These are phyloP conservation scores for Pseudogymnoascus sp. DNA, from an alignment of 2,329 filamentous ascomycete genomes.

Conservation along the genomic window DNA sequence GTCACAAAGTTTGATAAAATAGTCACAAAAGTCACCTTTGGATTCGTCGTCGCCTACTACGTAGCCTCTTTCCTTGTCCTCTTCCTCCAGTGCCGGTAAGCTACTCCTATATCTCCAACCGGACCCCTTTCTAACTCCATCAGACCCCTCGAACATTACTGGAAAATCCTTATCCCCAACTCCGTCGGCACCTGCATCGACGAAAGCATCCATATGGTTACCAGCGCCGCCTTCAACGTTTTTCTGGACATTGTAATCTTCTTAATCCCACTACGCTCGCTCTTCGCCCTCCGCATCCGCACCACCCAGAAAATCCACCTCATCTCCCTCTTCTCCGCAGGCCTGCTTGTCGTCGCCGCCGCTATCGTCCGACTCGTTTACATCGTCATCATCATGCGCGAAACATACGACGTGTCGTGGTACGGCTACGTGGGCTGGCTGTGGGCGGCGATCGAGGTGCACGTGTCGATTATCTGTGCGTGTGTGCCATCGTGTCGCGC, in stretches of 20 bases:
- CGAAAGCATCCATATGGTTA: not conserved
- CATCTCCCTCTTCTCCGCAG: not conserved
- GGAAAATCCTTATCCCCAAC: not conserved
- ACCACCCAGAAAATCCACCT: not conserved
- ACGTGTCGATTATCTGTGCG: not conserved
- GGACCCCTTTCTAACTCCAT: not conserved
- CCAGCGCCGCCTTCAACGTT: not conserved
- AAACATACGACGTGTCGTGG: constrained; percentile 4
- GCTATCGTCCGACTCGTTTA: not conserved
- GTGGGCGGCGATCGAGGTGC: not conserved
- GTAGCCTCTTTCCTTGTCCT: not conserved
- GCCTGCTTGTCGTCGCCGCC: not conserved
- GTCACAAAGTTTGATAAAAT: not conserved
- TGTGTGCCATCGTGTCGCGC: not conserved
- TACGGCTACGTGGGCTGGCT: not conserved
- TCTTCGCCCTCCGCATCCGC: constrained; percentile 6
- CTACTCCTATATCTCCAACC: not conserved
- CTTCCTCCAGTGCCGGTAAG: constrained; percentile 8
- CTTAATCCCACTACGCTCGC: constrained; percentile 5
- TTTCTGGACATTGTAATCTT: not conserved
- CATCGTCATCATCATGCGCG: not conserved
- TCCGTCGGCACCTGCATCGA: not conserved
- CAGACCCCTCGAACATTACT: constrained; percentile 1
- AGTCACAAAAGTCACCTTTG: not conserved
- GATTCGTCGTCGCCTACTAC: not conserved